Evolutionary conservation across 495 filamentous ascomycete genomes (phyloP).

Genomic region (Thermochaetoides thermophila): DNA sequence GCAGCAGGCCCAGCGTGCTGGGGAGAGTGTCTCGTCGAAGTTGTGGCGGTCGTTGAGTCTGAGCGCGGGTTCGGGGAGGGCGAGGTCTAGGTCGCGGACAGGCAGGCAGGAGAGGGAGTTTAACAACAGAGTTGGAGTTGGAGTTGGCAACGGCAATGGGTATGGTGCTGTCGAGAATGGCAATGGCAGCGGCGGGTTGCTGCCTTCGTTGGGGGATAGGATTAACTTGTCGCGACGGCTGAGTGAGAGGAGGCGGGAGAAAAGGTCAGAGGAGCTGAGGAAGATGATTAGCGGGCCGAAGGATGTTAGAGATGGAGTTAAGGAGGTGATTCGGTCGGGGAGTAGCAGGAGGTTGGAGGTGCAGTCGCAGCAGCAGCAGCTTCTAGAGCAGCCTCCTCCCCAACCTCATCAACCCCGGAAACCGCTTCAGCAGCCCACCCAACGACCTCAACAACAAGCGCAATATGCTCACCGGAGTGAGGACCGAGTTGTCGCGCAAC

Average conservation of each 20-base stretch:
- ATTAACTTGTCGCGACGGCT: conserved; percentile 38
- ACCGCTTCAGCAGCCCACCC: too few species aligned
- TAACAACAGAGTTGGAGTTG: too few species aligned
- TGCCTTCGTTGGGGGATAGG: conserved; percentile 21
- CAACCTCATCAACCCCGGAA: too few species aligned
- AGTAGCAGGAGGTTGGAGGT: conserved; percentile 11
- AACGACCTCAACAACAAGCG: too few species aligned
- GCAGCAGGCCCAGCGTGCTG: neutral
- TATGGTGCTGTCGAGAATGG: neutral
- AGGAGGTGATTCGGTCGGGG: conserved; percentile 34
- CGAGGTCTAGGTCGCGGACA: neutral
- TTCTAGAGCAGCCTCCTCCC: too few species aligned
- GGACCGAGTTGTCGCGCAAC: too few species aligned
- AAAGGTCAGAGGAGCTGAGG: conserved; percentile 47
- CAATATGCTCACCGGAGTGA: too few species aligned
- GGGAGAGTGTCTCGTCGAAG: neutral
- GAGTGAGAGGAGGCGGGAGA: conserved; percentile 49
- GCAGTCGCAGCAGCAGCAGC: neutral
- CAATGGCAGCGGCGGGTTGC: conserved; percentile 7
- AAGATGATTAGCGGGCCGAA: conserved; percentile 45
- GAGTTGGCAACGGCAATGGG: neutral
- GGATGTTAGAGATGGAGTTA: conserved; percentile 35
- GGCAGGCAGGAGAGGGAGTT: too few species aligned
- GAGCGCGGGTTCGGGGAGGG: neutral
- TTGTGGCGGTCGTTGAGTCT: conserved; percentile 1